Base-by-base conservation (phyloP, 768 basidiomycete species). In the Lepiota brunneoincarnata region DNA sequence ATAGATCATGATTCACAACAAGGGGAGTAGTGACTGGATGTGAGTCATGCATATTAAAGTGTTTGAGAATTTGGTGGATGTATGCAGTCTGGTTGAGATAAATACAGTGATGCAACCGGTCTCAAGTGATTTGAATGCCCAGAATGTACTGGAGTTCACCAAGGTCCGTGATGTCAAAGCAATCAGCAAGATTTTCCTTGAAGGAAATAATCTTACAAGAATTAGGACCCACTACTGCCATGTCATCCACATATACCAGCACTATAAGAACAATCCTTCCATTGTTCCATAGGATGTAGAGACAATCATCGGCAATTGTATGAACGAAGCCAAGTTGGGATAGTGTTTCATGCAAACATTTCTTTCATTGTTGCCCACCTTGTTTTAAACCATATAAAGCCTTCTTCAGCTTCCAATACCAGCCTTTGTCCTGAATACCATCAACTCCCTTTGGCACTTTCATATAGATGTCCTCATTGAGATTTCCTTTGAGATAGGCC, bases 331-430 rank as follows among this genome's bases (percentile, higher is more conserved):
- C 45, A 1, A 59, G 28, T 0, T 44, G 36, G 2, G 40, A 14
- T 5, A 60, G 41, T 11, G 39, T 45, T 6, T 24, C 39, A 40
- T 59, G 31, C 2, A 61, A 43, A 5, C 42, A 36, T 1, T 17
- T 12, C 23, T 61, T 61, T 71, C 73, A 77, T 14, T 65, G 53
- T 12, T 62, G 44, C 2, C 62, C 65, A 1, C 68, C 63, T 54
- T 76, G 73, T 21, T 71, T 70, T 6, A 72, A 60, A 0, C 74
- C 70, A 61, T 75, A 76, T 3, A 76, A 54, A 2, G 63, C 53
- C 39, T 63, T 56, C 9, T 54, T 54, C 7, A 72, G 60, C 4
- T 37, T n/a, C n/a, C n/a, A n/a, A n/a, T n/a, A n/a, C n/a, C n/a
- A n/a, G n/a, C n/a, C n/a, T n/a, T n/a, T n/a, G 12, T 60, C 55